Evolutionary conservation across 441 rosid genomes (phyloP).

Genomic region (Raphanus hybrid): DNA sequence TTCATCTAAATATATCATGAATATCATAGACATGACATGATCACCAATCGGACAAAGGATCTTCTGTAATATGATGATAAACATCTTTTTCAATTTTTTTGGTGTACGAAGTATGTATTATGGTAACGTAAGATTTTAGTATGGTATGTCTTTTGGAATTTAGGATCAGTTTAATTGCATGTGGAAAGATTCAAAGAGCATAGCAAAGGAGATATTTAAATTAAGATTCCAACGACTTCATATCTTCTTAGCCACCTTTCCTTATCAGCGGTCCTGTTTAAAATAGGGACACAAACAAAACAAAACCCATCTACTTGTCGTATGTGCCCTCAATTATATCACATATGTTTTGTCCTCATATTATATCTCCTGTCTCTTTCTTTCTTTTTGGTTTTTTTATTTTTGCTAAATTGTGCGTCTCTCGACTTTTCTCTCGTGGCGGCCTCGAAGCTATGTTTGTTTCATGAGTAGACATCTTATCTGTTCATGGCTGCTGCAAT

Average conservation of each 20-base stretch:
- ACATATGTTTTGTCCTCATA: too few species aligned
- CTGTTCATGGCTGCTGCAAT: not conserved
- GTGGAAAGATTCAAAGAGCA: not conserved
- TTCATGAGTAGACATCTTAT: not conserved
- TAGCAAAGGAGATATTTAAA: not conserved
- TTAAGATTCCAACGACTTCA: not conserved
- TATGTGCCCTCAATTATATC: not conserved
- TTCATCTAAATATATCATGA: not conserved
- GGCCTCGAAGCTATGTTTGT: not conserved
- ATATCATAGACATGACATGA: not conserved
- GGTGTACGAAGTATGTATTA: too few species aligned
- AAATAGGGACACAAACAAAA: conserved; percentile 4
- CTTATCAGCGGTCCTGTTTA: not conserved
- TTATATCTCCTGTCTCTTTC: not conserved
- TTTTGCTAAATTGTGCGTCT: not conserved
- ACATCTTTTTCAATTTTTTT: too few species aligned
- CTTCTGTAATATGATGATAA: not conserved
- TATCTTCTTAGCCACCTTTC: conserved; percentile 20
- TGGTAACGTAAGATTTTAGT: too few species aligned
- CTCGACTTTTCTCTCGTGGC: conserved; percentile 8
- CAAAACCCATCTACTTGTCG: not conserved
- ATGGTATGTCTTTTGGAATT: not conserved
- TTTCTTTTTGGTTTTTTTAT: not conserved
- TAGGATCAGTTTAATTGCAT: not conserved
- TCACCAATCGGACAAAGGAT: not conserved